phyloP scores from a whole-genome alignment of 768 basidiomycete genomes.

The Symmetrospora coprosmae region DNA sequence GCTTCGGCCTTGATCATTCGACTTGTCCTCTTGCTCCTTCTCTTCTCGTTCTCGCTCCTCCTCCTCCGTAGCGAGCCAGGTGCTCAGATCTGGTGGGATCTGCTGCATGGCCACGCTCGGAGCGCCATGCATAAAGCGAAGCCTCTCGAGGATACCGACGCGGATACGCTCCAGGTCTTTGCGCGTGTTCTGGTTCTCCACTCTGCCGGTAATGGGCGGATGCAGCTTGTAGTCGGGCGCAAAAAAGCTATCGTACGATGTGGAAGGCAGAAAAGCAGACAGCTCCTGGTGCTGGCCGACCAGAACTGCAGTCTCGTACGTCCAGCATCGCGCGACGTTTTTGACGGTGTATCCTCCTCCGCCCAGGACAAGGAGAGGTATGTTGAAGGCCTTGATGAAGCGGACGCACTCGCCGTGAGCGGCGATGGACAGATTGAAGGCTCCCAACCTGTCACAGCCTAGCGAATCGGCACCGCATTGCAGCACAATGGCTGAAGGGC shows the following conservation, averaged over 20 bases:
- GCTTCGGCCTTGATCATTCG: conserved; percentile 4
- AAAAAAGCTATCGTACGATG: conserved; percentile 86
- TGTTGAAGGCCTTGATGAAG: conserved; percentile 80
- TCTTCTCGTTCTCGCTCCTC: conserved; percentile 39
- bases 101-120: conserved; percentile 95
- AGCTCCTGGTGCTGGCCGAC: conserved; percentile 57
- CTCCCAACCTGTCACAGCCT: conserved; percentile 84
- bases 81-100: conserved; percentile 79
- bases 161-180: conserved; percentile 73
- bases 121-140: conserved; percentile 83
- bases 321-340: conserved; percentile 96
- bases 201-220: conserved; percentile 65
- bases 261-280: conserved; percentile 72
- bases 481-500: conserved; percentile 76
- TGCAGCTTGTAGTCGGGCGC: conserved; percentile 84
- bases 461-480: conserved; percentile 96
- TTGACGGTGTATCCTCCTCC: conserved; percentile 95
- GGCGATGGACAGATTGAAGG: conserved; percentile 92
- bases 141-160: conserved; percentile 67
- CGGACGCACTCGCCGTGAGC: conserved; percentile 97
- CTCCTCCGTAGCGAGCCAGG: conserved; percentile 58
- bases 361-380: conserved; percentile 80
- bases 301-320: conserved; percentile 89
- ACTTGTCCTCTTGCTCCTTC: conserved; percentile 6
- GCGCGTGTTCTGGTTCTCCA: conserved; percentile 81